Percentiles rank a stretch among this genome's conserved stretches.
Conservation (phyloP, 306 rosid genomes). For the Trichosanthes cucumerina region DNA sequence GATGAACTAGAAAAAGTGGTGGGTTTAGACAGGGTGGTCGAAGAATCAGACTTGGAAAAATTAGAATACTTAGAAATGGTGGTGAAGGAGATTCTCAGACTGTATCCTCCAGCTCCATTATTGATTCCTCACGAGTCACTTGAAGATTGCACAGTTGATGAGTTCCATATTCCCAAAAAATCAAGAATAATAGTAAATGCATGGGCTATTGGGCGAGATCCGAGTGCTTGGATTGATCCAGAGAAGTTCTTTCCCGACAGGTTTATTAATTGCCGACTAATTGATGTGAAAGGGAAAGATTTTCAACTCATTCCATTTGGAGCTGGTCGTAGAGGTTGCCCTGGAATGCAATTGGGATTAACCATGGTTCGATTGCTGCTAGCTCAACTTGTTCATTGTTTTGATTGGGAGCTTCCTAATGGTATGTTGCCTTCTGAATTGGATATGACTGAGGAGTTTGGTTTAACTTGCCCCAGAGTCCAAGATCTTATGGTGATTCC, state of each 20-base stretch:
- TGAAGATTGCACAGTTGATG: not conserved
- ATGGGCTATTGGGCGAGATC: not conserved
- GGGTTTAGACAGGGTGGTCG: not conserved
- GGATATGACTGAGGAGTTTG: not conserved
- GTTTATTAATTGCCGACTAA: not conserved
- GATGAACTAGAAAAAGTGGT: not conserved
- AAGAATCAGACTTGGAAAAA: not conserved
- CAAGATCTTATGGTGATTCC: not conserved
- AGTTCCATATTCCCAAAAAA: not conserved
- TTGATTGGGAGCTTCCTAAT: not conserved
- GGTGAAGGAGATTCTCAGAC: not conserved
- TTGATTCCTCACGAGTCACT: not conserved
- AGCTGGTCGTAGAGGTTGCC: not conserved
- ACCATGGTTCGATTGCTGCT: not conserved
- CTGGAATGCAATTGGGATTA: not conserved
- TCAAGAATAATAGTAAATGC: not conserved
- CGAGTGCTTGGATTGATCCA: not conserved
- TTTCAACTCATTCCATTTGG: not conserved
- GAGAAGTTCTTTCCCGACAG: not conserved
- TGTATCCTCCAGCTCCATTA: not conserved
- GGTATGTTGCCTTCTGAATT: not conserved
- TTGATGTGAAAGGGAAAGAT: not conserved
- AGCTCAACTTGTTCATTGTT: not conserved
- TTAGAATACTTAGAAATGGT: not conserved
- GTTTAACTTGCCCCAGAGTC: not conserved